Evolutionary conservation across 2,329 filamentous ascomycete species (phyloP).

Genomic region (Botryosphaeria agaves): DNA sequence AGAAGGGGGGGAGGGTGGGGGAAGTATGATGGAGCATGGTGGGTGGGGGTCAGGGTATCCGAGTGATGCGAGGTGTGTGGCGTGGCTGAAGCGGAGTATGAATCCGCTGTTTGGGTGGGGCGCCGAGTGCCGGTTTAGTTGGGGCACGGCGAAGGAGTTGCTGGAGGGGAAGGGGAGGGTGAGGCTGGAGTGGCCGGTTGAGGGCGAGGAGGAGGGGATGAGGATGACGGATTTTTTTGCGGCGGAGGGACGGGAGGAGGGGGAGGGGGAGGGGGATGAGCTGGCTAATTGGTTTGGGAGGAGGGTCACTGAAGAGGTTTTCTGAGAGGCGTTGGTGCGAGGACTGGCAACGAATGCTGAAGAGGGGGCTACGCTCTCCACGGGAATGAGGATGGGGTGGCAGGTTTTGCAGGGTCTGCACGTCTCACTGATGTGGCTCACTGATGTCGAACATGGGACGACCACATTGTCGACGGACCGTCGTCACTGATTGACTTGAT

Average conservation of each 20-base stretch:
- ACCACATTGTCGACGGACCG: no score
- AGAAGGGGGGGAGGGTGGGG: slow-evolving; percentile 11
- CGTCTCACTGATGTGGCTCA: no score
- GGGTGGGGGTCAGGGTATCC: slow-evolving; percentile 91
- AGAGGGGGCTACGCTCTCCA: no score
- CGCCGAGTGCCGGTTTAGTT: slow-evolving; percentile 81
- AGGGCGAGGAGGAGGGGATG: slow-evolving; percentile 47
- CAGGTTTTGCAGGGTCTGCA: no score
- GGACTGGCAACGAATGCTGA: no score
- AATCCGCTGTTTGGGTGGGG: slow-evolving; percentile 94
- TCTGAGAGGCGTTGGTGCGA: no score
- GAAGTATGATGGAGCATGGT: slow-evolving; percentile 15
- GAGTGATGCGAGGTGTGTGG: slow-evolving; percentile 61
- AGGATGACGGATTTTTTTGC: slow-evolving; percentile 63
- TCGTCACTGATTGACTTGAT: no score
- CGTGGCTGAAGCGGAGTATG: slow-evolving; percentile 75
- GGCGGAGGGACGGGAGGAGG: slow-evolving; percentile 24
- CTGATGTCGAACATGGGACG: no score
- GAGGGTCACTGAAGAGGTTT: slow-evolving; percentile 49
- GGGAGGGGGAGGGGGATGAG: slow-evolving; percentile 39
- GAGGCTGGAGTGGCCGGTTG: slow-evolving; percentile 73
- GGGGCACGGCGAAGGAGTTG: slow-evolving; percentile 90
- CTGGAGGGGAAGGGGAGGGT: slow-evolving; percentile 58
- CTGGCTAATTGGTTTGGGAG: slow-evolving; percentile 70
- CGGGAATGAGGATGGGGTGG: no score